phyloP scores from a whole-genome alignment of 495 filamentous ascomycete genomes.

The Mycothermus thermophilus region DNA sequence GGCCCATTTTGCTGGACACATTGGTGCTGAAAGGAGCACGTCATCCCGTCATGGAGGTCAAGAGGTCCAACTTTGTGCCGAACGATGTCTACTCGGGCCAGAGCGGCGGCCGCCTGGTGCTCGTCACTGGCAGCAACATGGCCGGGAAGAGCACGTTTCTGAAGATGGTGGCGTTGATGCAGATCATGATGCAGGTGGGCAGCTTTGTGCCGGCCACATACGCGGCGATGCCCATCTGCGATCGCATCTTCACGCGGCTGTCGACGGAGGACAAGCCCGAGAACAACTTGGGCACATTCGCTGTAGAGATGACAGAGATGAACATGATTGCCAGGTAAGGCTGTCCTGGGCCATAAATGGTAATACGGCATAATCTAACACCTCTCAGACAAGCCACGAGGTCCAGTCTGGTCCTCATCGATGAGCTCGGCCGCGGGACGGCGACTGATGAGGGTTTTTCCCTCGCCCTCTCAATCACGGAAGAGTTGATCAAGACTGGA shows the following conservation, averaged over 20 bases:
- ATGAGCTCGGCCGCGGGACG: slow-evolving; percentile 88
- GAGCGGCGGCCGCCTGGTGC: slow-evolving; percentile 65
- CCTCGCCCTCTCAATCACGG: slow-evolving; percentile 78
- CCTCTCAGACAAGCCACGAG: slow-evolving; percentile 50
- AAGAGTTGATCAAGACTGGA: slow-evolving; percentile 65
- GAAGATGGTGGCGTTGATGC: slow-evolving; percentile 66
- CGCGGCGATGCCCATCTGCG: slow-evolving; percentile 66
- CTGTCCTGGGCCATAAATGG: too few species aligned
- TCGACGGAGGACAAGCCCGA: slow-evolving; percentile 81
- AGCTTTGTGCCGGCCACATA: slow-evolving; percentile 79
- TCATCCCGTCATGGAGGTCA: slow-evolving; percentile 59
- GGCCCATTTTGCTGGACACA: slow-evolving; percentile 59
- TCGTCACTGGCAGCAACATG: slow-evolving; percentile 97
- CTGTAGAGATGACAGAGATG: slow-evolving; percentile 89
- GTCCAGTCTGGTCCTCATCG: slow-evolving; percentile 69
- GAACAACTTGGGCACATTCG: slow-evolving; percentile 85
- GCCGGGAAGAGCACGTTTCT: slow-evolving; percentile 98
- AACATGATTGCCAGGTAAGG: slow-evolving; percentile 75
- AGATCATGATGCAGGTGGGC: slow-evolving; percentile 87
- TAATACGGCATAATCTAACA: too few species aligned
- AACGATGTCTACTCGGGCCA: slow-evolving; percentile 76
- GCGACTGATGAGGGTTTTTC: slow-evolving; percentile 78
- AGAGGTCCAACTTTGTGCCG: slow-evolving; percentile 53
- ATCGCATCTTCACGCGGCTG: slow-evolving; percentile 75
- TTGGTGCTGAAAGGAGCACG: slow-evolving; percentile 69